Evolutionary conservation across 805 yeast genomes (phyloP).

Genomic region (Lachancea sp.): DNA sequence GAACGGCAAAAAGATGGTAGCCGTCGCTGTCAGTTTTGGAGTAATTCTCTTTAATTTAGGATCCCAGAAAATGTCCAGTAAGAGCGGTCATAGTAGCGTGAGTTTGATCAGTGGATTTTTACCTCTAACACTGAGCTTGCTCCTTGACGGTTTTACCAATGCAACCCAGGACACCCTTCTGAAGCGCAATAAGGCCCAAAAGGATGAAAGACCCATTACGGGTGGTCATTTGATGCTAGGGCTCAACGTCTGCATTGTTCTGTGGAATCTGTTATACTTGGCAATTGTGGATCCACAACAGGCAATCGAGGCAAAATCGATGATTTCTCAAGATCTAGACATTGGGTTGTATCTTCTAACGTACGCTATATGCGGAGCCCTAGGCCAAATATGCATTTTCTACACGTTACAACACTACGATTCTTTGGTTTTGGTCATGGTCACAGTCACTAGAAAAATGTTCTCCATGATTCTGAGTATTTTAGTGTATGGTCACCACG

Average conservation of each 20-base stretch:
- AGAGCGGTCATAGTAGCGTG: conserved; percentile 33
- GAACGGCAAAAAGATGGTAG: conserved; percentile 68
- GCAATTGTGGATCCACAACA: conserved; percentile 22
- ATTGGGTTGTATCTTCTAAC: conserved; percentile 53
- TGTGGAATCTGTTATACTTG: conserved; percentile 47
- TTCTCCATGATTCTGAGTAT: conserved; percentile 89
- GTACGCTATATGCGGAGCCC: conserved; percentile 75
- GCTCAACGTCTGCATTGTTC: conserved; percentile 41
- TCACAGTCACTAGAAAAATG: conserved; percentile 96
- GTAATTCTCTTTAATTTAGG: conserved; percentile 70
- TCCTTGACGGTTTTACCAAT: conserved; percentile 88
- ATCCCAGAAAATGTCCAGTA: conserved; percentile 12
- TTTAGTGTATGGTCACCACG: conserved; percentile 72
- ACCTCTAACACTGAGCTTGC: conserved; percentile 53
- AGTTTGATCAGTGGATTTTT: conserved; percentile 47
- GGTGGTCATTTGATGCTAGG: conserved; percentile 89
- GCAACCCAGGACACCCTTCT: conserved; percentile 88
- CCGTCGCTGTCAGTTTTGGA: conserved; percentile 71
- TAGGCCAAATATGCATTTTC: conserved; percentile 94
- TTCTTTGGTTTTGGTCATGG: conserved; percentile 78
- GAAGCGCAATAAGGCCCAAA: conserved; percentile 28
- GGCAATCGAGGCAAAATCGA: conserved; percentile 31
- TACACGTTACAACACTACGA: conserved; percentile 78
- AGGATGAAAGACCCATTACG: conserved; percentile 42
- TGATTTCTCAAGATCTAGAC: conserved; percentile 38